phyloP scores from a whole-genome alignment of 169 alveolate species.

The Amoebophrya sp. region DNA sequence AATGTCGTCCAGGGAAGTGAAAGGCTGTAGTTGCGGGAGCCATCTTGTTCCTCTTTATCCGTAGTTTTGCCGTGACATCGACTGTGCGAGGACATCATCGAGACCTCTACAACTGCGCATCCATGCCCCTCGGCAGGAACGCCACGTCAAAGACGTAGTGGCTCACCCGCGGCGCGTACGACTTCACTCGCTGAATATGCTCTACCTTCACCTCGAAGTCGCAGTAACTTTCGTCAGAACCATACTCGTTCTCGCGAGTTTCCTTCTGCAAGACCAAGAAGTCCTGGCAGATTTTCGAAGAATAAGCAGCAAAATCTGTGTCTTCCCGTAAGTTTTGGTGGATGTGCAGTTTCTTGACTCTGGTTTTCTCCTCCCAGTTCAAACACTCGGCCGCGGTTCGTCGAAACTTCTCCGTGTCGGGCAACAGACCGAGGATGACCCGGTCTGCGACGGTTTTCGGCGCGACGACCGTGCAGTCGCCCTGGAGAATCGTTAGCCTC shows the following conservation, averaged over 20 bases:
- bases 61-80: too few relatives aligned
- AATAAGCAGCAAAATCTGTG: not conserved
- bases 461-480: not conserved
- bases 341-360: not conserved
- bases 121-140: not conserved
- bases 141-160: not conserved
- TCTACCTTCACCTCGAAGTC: not conserved
- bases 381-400: not conserved
- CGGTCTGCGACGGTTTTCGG: not conserved
- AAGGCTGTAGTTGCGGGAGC: too few relatives aligned
- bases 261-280: not conserved
- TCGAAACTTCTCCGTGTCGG: not conserved
- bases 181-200: not conserved
- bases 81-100: too few relatives aligned
- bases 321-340: not conserved
- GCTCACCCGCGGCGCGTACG: not conserved
- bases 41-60: too few relatives aligned
- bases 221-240: not conserved
- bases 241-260: not conserved
- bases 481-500: not conserved
- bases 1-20: too few relatives aligned
- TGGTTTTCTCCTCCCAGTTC: not conserved
- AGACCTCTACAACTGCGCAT: too few relatives aligned
- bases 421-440: not conserved
- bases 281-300: not conserved